Conservation (phyloP, 2,329 filamentous ascomycete species). For the Aquanectria penicillioides region DNA sequence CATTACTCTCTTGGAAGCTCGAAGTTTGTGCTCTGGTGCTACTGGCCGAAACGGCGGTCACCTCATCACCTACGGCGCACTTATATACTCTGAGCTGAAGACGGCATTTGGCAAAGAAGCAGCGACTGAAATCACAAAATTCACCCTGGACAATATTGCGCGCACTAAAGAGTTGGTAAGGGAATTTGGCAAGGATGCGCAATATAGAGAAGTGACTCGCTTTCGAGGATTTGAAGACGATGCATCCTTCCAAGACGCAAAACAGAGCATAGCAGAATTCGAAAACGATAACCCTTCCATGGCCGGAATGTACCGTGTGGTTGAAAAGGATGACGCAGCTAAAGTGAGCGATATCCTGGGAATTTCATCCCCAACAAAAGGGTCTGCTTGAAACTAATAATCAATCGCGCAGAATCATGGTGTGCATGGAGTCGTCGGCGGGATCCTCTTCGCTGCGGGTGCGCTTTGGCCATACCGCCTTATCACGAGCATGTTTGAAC, state of each 20-base stretch:
- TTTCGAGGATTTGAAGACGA: neutral
- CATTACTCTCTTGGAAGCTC: conserved; percentile 36
- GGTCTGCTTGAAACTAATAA: too few species aligned
- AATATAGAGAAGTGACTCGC: neutral
- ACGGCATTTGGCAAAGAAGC: conserved; percentile 41
- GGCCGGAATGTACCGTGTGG: neutral
- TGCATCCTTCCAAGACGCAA: neutral
- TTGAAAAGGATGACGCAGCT: neutral
- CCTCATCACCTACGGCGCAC: conserved; percentile 42
- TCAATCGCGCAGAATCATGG: conserved; percentile 47
- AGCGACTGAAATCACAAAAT: conserved; percentile 52
- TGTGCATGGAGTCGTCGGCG: conserved; percentile 27
- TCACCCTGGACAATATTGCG: conserved; percentile 43
- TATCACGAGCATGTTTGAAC: neutral
- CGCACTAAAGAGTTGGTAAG: neutral
- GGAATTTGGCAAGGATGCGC: neutral
- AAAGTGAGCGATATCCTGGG: too few species aligned
- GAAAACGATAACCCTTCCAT: neutral
- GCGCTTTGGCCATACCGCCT: neutral
- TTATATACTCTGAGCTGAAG: conserved; percentile 47
- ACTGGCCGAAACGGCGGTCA: conserved; percentile 41
- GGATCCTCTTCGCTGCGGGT: conserved; percentile 47
- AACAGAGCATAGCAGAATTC: neutral
- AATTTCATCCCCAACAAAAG: too few species aligned
- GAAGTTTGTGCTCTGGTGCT: conserved; percentile 34